phyloP scores from a whole-genome alignment of 345 rosid species.

The Gossypium raimondii region DNA sequence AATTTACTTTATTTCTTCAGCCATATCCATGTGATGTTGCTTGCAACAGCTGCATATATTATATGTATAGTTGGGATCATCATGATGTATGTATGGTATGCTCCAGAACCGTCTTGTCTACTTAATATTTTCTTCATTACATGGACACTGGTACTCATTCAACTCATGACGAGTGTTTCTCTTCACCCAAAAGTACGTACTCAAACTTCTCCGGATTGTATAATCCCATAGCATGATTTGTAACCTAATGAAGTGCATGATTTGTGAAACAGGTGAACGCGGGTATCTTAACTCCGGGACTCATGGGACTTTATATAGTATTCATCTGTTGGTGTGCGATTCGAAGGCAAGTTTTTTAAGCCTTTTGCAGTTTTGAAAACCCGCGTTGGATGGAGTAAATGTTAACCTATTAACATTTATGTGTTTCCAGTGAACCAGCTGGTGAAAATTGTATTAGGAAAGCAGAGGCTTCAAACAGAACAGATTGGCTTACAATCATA shows the following conservation, averaged over 20 bases:
- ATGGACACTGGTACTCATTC: constrained; percentile 87
- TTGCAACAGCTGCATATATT: constrained; percentile 65
- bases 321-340: constrained; percentile 98
- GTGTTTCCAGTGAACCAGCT: constrained; percentile 74
- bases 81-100: constrained; percentile 92
- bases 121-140: constrained; percentile 91
- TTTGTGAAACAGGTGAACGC: constrained; percentile 55
- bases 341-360: constrained; percentile 50
- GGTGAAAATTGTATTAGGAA: constrained; percentile 83
- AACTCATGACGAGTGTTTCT: constrained; percentile 89
- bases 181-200: constrained; percentile 72
- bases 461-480: constrained; percentile 71
- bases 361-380: neutral
- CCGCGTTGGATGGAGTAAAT: neutral
- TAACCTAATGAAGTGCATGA: neutral
- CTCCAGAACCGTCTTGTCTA: constrained; percentile 75
- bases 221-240: neutral
- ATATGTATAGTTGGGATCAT: constrained; percentile 72
- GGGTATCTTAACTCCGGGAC: constrained; percentile 83
- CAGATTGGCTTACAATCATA: constrained; percentile 94
- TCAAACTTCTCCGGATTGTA: neutral
- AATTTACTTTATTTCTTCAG: constrained; percentile 36
- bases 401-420: neutral
- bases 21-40: constrained; percentile 63
- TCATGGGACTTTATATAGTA: constrained; percentile 92